Conservation (phyloP, 768 basidiomycete species). For the Sistotremastrum suecicum region DNA sequence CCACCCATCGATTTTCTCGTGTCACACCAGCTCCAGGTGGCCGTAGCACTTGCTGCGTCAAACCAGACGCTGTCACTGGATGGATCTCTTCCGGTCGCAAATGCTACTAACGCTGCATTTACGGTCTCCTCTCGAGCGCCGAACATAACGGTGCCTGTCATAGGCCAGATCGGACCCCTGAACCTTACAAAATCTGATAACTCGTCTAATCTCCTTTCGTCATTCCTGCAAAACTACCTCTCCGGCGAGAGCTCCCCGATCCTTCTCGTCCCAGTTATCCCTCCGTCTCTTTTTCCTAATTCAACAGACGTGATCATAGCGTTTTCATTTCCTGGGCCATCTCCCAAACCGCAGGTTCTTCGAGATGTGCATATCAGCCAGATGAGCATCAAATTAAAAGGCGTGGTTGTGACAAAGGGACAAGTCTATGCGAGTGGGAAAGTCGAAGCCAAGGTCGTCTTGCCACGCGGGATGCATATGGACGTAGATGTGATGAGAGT, state of each 20-base stretch:
- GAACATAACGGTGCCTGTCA: constrained; percentile 45
- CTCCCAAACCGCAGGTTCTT: constrained; percentile 49
- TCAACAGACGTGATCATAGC: constrained; percentile 14
- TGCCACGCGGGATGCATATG: constrained; percentile 57
- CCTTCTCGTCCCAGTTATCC: constrained; percentile 38
- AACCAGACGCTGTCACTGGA: constrained; percentile 2
- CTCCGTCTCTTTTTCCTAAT: constrained; percentile 31
- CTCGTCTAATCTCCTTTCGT: constrained; percentile 30
- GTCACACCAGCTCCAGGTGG: constrained; percentile 38
- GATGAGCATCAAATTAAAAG: constrained; percentile 51
- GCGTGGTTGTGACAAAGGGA: constrained; percentile 13
- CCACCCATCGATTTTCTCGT: constrained; percentile 15
- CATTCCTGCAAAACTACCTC: constrained; percentile 52
- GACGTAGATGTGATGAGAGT: constrained; percentile 48
- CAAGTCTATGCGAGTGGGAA: constrained; percentile 54
- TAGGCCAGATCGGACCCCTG: constrained; percentile 34
- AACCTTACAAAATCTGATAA: constrained; percentile 29
- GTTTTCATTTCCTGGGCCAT: constrained; percentile 44
- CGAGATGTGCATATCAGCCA: constrained; percentile 59
- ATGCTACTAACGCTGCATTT: constrained; percentile 41
- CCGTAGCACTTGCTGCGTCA: constrained; percentile 32
- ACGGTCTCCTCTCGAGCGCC: constrained; percentile 37
- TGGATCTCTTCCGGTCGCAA: constrained; percentile 32
- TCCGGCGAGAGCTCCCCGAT: constrained; percentile 43
- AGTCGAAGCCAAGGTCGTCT: constrained; percentile 47